A percentile compares a stretch with the other conserved stretches of the same genome.
Conservation (phyloP, 1,139 yeast genomes). For the Saccharomyces hybrid region DNA sequence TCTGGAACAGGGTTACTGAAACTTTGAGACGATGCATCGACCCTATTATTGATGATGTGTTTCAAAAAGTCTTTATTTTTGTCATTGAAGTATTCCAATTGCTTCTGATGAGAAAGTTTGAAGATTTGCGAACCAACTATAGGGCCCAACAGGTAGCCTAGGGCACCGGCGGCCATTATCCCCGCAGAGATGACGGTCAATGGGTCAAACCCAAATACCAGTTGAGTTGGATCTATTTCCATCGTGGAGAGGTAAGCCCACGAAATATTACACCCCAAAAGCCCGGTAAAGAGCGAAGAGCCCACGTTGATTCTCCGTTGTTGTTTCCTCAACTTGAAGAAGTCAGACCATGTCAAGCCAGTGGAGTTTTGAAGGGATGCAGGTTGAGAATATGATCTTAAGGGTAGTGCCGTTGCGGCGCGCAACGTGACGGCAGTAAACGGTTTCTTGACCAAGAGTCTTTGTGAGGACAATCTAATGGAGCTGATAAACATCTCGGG, state of each 20-base stretch:
- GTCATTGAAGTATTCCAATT: slow-evolving; percentile 40
- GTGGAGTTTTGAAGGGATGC: neutral
- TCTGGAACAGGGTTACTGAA: slow-evolving; percentile 95
- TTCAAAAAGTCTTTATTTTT: slow-evolving; percentile 70
- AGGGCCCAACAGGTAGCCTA: slow-evolving; percentile 83
- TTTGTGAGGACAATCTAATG: neutral
- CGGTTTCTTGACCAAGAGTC: neutral
- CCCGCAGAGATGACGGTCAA: slow-evolving; percentile 66
- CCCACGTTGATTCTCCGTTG: slow-evolving; percentile 63
- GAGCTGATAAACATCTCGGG: neutral
- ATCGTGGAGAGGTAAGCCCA: slow-evolving; percentile 72
- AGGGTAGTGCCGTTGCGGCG: neutral
- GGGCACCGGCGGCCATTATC: slow-evolving; percentile 58
- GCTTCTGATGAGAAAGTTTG: slow-evolving; percentile 44
- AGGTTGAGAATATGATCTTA: neutral
- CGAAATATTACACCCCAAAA: slow-evolving; percentile 61
- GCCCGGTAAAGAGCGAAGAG: slow-evolving; percentile 61
- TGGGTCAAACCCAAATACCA: slow-evolving; percentile 81
- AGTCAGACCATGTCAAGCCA: slow-evolving; percentile 58
- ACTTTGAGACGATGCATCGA: slow-evolving; percentile 88
- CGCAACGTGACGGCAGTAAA: neutral
- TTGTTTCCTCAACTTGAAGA: slow-evolving; percentile 64
- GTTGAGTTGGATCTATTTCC: slow-evolving; percentile 76
- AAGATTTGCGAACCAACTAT: slow-evolving; percentile 66
- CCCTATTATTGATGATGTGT: slow-evolving; percentile 70